A percentile compares a stretch with the other conserved stretches of the same genome.
Evolutionary conservation across 164 flowering plant species (phyloP).

Genomic region (Tetrastigma voinierianum): DNA sequence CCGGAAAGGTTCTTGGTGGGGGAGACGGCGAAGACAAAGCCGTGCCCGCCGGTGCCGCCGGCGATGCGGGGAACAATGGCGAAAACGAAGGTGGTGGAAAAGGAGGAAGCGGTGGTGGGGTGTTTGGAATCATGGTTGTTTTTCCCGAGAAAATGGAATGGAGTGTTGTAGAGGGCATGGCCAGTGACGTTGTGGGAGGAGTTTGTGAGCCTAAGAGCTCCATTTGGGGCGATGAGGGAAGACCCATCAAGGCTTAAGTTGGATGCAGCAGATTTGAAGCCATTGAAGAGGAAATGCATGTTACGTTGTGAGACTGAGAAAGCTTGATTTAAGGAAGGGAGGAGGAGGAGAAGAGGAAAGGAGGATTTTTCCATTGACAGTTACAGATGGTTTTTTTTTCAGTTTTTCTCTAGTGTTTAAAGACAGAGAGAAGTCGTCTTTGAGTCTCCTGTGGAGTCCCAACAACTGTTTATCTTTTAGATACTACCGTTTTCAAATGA

Average conservation of each 20-base stretch:
- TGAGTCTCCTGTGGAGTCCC: too few relatives aligned
- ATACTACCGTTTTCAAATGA: too few relatives aligned
- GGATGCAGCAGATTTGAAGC: conserved; percentile 1
- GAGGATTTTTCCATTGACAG: too few relatives aligned
- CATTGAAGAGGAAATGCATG: conserved; percentile 7
- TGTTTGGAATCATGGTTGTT: neutral
- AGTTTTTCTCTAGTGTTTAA: too few relatives aligned
- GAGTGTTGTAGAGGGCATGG: conserved; percentile 8
- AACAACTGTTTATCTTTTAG: too few relatives aligned
- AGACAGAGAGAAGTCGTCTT: too few relatives aligned
- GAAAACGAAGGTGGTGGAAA: conserved; percentile 1
- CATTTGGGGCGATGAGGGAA: neutral
- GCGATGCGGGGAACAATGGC: neutral
- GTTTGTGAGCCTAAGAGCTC: conserved; percentile 3
- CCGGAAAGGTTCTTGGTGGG: too few relatives aligned
- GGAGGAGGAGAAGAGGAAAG: too few relatives aligned
- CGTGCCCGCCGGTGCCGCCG: neutral
- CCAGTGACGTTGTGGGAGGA: conserved; percentile 3
- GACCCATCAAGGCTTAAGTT: neutral
- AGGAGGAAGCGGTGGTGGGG: neutral
- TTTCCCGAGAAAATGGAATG: neutral
- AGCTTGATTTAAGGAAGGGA: too few relatives aligned
- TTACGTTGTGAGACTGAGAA: too few relatives aligned
- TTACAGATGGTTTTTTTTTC: too few relatives aligned
- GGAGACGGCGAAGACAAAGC: neutral